phyloP scores from a whole-genome alignment of 2,329 filamentous ascomycete species.

The Microdochium nivale region DNA sequence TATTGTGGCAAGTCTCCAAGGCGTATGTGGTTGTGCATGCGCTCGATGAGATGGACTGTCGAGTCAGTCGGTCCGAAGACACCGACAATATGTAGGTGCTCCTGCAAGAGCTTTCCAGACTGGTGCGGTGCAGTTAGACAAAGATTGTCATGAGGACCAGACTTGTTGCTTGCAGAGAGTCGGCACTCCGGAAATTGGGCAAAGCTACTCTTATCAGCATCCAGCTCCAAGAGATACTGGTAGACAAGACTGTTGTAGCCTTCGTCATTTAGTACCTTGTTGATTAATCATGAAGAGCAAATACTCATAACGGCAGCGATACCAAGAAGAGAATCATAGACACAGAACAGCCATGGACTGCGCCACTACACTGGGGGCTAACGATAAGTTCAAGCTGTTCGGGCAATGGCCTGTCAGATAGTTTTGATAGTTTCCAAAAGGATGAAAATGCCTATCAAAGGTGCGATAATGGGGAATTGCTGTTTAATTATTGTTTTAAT shows the following conservation, averaged over 20 bases:
- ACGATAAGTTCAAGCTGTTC: too few relatives aligned
- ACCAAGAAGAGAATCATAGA: too few relatives aligned
- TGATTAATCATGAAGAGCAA: too few relatives aligned
- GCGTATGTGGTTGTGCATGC: conserved; percentile 33
- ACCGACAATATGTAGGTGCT: conserved; percentile 23
- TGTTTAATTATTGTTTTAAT: too few relatives aligned
- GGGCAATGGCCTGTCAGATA: too few relatives aligned
- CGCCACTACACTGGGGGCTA: too few relatives aligned
- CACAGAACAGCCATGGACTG: too few relatives aligned
- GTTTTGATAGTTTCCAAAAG: too few relatives aligned
- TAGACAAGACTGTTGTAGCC: conserved; percentile 29
- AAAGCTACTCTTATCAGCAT: conserved; percentile 15
- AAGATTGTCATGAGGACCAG: conserved; percentile 36
- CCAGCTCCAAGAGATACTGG: conserved; percentile 23
- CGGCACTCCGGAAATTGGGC: conserved; percentile 13
- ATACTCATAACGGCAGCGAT: too few relatives aligned
- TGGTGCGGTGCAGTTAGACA: conserved; percentile 9
- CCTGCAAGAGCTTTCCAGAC: conserved; percentile 21
- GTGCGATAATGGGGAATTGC: too few relatives aligned
- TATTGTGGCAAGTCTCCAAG: conserved; percentile 9
- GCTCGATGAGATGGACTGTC: conserved; percentile 35
- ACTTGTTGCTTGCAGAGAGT: conserved; percentile 21
- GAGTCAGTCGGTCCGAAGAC: conserved; percentile 16
- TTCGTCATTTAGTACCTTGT: too few relatives aligned
- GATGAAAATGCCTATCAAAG: too few relatives aligned